Evolutionary conservation across 1,284 basidiomycete genomes (phyloP).

Genomic region (Apiotrichum siamense): DNA sequence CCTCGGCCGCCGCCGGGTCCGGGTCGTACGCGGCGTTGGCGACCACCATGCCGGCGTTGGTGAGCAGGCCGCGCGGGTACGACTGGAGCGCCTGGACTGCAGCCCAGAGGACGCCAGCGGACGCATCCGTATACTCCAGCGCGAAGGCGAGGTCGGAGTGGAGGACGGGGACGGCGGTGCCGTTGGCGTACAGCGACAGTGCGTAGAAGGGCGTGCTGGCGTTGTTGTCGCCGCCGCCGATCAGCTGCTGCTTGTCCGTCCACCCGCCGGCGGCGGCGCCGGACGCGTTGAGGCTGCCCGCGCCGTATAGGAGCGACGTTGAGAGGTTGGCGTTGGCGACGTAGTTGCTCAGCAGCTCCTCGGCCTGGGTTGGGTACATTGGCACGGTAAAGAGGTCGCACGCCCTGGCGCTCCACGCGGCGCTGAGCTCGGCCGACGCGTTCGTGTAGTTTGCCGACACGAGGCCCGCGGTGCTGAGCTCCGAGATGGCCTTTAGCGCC

Average conservation of each 20-base stretch:
- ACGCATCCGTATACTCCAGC: constrained; percentile 47
- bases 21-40: constrained; percentile 50
- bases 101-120: constrained; percentile 38
- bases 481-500: constrained; percentile 50
- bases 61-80: constrained; percentile 46
- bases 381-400: constrained; percentile 49
- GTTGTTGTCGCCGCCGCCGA: too few species aligned
- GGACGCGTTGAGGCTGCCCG: constrained; percentile 18
- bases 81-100: constrained; percentile 48
- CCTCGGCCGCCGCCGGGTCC: constrained; percentile 36
- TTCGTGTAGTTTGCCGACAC: constrained; percentile 38
- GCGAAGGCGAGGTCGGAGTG: constrained; percentile 49
- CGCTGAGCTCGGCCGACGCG: constrained; percentile 34
- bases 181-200: constrained; percentile 41
- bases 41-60: constrained; percentile 44
- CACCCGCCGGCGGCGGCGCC: constrained; percentile 6
- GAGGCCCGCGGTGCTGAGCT: constrained; percentile 44
- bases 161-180: constrained; percentile 40
- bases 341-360: constrained; percentile 48
- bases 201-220: constrained; percentile 35
- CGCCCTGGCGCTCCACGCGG: constrained; percentile 49
- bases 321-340: constrained; percentile 47
- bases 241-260: constrained; percentile 9
- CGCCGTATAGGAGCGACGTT: constrained; percentile 31
- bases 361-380: constrained; percentile 39